Evolutionary conservation across 2,329 filamentous ascomycete species (phyloP).

Genomic region (Colletotrichum cereale): DNA sequence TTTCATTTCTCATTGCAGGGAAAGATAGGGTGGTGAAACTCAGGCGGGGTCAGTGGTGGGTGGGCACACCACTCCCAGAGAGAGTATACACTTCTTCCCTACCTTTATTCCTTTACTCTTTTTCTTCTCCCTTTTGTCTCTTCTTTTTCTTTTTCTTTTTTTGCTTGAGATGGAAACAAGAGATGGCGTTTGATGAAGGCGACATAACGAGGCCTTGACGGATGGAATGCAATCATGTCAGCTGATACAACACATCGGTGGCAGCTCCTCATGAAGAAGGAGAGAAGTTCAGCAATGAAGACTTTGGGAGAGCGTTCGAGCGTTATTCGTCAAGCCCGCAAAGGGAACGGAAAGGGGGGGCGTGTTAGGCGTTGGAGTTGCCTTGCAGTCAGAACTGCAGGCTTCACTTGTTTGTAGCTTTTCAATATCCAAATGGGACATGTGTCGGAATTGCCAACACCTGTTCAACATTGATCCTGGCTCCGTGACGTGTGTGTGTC

Average conservation of each 20-base stretch:
- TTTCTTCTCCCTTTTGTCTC: not conserved
- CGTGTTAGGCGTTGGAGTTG: conserved; percentile 37
- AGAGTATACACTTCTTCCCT: conserved; percentile 18
- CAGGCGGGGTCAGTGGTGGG: not conserved
- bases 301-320: conserved; percentile 34
- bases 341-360: conserved; percentile 17
- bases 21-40: not conserved
- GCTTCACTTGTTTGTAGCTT: conserved; percentile 36
- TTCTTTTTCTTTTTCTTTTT: not conserved
- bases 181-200: conserved; percentile 38
- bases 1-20: conserved; percentile 2
- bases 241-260: conserved; percentile 19
- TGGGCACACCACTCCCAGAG: not conserved
- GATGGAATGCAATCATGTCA: conserved; percentile 31
- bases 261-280: conserved; percentile 24
- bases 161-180: conserved; percentile 36
- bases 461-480: not conserved
- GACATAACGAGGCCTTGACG: conserved; percentile 35
- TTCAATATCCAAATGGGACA: conserved; percentile 37
- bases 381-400: conserved; percentile 33
- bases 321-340: conserved; percentile 31
- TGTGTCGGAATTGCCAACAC: conserved; percentile 19
- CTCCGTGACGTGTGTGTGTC: not conserved
- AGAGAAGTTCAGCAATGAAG: conserved; percentile 36
- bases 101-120: not conserved